Conservation (phyloP, 1,284 basidiomycete species). For the Trametes polyzona region DNA sequence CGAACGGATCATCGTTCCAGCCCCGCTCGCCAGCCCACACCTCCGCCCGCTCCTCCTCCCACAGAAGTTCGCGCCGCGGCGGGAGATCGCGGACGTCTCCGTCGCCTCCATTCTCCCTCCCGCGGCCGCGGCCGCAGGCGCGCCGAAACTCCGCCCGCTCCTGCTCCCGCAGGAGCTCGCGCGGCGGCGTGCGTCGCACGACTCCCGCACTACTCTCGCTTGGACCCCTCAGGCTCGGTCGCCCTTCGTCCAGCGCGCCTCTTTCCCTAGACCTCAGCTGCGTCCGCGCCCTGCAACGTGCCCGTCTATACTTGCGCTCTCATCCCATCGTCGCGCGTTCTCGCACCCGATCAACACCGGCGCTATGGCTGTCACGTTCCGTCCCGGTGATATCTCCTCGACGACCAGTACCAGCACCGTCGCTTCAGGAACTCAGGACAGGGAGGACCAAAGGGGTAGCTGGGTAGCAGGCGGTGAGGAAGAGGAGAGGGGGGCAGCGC, state of each 20-base stretch:
- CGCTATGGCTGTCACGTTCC: no score
- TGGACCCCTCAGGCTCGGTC: not conserved
- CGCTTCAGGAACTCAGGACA: not conserved
- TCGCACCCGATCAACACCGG: not conserved
- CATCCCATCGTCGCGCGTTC: not conserved
- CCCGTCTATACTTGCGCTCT: not conserved
- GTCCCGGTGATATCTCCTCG: no score
- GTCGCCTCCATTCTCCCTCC: constrained; percentile 6
- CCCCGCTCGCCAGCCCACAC: not conserved
- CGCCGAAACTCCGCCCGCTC: constrained; percentile 19
- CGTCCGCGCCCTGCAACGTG: not conserved
- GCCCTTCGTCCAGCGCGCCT: no score
- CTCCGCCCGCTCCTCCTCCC: constrained; percentile 28
- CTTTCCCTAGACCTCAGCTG: no score
- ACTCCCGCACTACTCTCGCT: not conserved
- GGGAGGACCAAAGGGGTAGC: not conserved
- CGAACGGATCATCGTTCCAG: no score
- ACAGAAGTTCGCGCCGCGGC: constrained; percentile 23
- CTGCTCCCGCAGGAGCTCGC: constrained; percentile 25
- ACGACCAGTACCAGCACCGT: not conserved
- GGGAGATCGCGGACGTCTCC: constrained; percentile 17
- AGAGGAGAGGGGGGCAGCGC: not conserved
- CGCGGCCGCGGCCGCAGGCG: constrained; percentile 2
- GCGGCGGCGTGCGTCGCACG: constrained; percentile 10
- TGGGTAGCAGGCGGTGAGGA: not conserved